Conservation (phyloP, 1,139 yeast species). For the Diutina pseudorugosa region DNA sequence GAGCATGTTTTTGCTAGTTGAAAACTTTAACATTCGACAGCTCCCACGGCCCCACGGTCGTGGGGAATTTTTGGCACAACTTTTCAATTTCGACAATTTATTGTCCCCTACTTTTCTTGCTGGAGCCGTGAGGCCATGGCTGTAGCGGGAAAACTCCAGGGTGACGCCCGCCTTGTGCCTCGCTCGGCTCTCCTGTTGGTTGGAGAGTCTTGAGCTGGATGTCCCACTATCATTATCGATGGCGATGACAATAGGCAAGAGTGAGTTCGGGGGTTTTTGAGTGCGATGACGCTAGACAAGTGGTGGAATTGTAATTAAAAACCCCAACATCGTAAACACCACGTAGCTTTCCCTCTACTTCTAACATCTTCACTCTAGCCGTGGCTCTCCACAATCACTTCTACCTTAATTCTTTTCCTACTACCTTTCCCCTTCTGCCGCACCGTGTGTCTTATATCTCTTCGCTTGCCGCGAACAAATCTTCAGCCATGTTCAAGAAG, state of each 20-base stretch:
- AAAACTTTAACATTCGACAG: slow-evolving; percentile 96
- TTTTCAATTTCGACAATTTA: slow-evolving; percentile 24
- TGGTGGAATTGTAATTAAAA: slow-evolving; percentile 66
- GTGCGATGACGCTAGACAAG: slow-evolving; percentile 60
- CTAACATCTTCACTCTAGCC: too few species aligned
- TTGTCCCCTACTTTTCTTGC: slow-evolving; percentile 8
- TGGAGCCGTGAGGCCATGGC: slow-evolving; percentile 16
- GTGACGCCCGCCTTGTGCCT: slow-evolving; percentile 46
- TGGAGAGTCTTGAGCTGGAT: slow-evolving; percentile 46
- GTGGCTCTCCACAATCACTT: too few species aligned
- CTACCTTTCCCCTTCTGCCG: background rate
- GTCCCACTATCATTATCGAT: slow-evolving; percentile 7
- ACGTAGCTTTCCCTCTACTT: background rate
- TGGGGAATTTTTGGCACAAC: slow-evolving; percentile 63
- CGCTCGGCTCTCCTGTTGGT: slow-evolving; percentile 42
- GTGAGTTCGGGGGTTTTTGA: slow-evolving; percentile 46
- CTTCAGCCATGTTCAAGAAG: slow-evolving; percentile 41
- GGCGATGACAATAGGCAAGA: slow-evolving; percentile 46
- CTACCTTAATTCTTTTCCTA: too few species aligned
- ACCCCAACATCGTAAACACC: slow-evolving; percentile 38
- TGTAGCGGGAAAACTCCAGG: slow-evolving; percentile 7
- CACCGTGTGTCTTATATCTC: background rate
- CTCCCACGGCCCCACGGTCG: slow-evolving; percentile 50
- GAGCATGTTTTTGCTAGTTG: slow-evolving; percentile 99
- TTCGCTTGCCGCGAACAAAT: background rate